These are phyloP conservation scores for Scopulariopsis brevicaulis DNA, from an alignment of 2,329 filamentous ascomycete species.

Conservation along the genomic window DNA sequence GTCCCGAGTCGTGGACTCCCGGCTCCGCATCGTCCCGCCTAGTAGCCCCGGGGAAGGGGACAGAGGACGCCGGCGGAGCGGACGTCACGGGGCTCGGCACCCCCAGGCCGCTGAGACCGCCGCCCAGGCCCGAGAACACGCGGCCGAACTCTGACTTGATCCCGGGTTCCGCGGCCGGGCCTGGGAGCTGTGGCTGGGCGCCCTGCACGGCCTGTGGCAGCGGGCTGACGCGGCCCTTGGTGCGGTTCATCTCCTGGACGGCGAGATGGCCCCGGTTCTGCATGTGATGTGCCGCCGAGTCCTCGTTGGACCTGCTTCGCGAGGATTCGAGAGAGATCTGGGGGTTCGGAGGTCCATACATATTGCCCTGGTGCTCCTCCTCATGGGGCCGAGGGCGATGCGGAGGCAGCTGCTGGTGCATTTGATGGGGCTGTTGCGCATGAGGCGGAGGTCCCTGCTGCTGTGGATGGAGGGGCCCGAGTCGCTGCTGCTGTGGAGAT, in stretches of 20 bases:
- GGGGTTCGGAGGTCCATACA: not conserved
- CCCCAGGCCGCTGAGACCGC: constrained; percentile 37
- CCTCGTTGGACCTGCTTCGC: constrained; percentile 34
- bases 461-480: constrained; percentile 14
- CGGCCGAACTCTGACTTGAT: constrained; percentile 93
- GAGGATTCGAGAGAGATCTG: constrained; percentile 13
- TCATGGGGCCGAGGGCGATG: constrained; percentile 20
- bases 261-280: constrained; percentile 60
- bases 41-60: constrained; percentile 33
- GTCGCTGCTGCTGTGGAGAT: constrained; percentile 14
- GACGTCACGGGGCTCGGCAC: constrained; percentile 38
- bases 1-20: constrained; percentile 29
- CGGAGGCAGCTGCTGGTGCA: constrained; percentile 14
- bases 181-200: constrained; percentile 69
- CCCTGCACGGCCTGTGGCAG: constrained; percentile 90
- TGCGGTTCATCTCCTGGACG: constrained; percentile 66
- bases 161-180: constrained; percentile 69
- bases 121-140: constrained; percentile 87
- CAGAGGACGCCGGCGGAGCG: constrained; percentile 17
- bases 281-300: constrained; percentile 26
- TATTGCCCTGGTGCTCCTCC: constrained; percentile 11
- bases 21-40: constrained; percentile 42
- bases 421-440: constrained; percentile 16
- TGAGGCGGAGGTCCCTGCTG: constrained; percentile 17
- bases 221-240: constrained; percentile 71